Evolutionary conservation across 345 rosid genomes (phyloP), one percentile per base, ranked within the genome.

Genomic region (Turnera subulata): DNA sequence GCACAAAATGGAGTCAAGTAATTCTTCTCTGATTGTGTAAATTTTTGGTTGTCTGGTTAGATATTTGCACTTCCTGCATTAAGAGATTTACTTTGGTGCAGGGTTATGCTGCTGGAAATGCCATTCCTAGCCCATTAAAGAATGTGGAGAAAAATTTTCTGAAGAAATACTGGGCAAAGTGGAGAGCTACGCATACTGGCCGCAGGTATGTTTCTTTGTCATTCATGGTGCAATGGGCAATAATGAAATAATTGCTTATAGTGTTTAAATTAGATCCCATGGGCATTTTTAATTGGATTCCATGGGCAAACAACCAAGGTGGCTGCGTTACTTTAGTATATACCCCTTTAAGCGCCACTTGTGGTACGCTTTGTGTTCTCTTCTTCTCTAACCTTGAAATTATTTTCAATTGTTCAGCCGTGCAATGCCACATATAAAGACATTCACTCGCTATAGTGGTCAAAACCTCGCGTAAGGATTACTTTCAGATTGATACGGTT

Each of bases 351-450:
- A n/a, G n/a, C n/a, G n/a, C n/a, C n/a, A n/a, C n/a, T n/a, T n/a
- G n/a, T n/a, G n/a, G n/a, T n/a, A n/a, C n/a, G n/a, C n/a, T 10
- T 40, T 10, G 45, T 40, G 15, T 12, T 10, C 45, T 40, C 2
- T 40, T 40, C 45, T 40, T 40, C 45, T 40, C 13, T 40, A 11
- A 10, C n/a, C 45, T 15, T 40, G 45, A 40, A 26, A 53, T 48
- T 52, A 63, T 66, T 43, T 49, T 62, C 59, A 46, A 11, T 29
- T 60, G 59, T 78, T 55, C 87, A 89, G 96, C 51, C 86, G 73
- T 60, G 87, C 97, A 61, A 93, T 85, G 99, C 99, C 99, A 1
- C 97, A 89, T 76, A 87, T 93, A 68, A 89, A 93, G 91, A 85
- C 96, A 9, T 93, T 65, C 61, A 62, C 89, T n/a, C 94, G 91